Percentiles rank a stretch among this genome's conserved stretches.
phyloP scores from a whole-genome alignment of 106 monocot genomes.

The Platanthera guangdongensis region DNA sequence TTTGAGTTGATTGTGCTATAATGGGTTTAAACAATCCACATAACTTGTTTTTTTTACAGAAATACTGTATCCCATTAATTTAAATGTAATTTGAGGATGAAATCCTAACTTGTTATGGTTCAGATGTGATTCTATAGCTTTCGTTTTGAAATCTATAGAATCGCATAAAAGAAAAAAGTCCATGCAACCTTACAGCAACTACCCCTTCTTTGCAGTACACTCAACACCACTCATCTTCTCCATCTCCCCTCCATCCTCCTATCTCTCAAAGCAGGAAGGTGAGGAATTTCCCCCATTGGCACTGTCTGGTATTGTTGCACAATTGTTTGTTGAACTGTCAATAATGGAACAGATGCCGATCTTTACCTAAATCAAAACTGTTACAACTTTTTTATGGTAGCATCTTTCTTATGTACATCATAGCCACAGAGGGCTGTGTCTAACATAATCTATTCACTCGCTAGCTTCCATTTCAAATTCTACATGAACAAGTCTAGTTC shows the following conservation, averaged over 20 bases:
- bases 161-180: no score
- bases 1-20: background rate
- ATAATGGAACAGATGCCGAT: background rate
- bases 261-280: background rate
- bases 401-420: background rate
- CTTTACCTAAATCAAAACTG: background rate
- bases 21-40: background rate
- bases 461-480: background rate
- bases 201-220: background rate
- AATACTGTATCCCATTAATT: no score
- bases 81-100: no score
- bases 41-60: no score
- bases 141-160: no score
- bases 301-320: background rate
- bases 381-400: background rate
- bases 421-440: background rate
- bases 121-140: no score
- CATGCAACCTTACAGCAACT: no score
- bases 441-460: background rate
- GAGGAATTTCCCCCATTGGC: background rate
- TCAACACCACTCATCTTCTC: background rate
- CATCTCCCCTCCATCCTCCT: background rate
- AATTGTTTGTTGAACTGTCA: background rate
- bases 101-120: no score
- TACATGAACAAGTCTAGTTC: background rate